Percentiles rank a stretch among this genome's conserved stretches.
phyloP scores from a whole-genome alignment of 371 early-diverging fungal species.

The Saksenaea oblongispora region DNA sequence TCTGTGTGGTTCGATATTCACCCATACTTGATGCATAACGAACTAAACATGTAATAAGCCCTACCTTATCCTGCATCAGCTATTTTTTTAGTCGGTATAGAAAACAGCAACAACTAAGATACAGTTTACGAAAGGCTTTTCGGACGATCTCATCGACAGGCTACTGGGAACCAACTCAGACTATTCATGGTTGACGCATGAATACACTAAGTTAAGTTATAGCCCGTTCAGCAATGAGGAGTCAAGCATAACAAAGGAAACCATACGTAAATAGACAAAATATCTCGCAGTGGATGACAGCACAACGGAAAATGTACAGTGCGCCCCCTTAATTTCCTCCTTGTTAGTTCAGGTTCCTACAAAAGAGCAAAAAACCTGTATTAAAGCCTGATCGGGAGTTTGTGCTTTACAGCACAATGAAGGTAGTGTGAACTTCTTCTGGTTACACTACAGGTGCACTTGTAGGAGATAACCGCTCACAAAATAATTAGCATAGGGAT shows the following conservation, averaged over 20 bases:
- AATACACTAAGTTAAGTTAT: neutral
- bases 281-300: neutral
- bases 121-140: neutral
- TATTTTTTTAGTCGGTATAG: too few relatives aligned
- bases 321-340: slow-evolving; percentile 1
- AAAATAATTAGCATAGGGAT: neutral
- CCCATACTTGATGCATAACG: too few relatives aligned
- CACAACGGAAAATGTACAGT: neutral
- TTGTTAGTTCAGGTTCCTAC: neutral
- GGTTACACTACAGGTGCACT: neutral
- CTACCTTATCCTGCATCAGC: neutral
- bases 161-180: neutral
- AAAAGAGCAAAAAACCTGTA: neutral
- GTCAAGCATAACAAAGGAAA: neutral
- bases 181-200: neutral
- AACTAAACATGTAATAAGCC: too few relatives aligned
- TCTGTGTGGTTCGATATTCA: too few relatives aligned
- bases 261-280: neutral
- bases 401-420: slow-evolving; percentile 2
- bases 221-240: neutral
- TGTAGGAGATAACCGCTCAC: neutral
- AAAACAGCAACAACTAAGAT: neutral
- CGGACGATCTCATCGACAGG: neutral
- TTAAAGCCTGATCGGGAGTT: neutral
- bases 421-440: neutral